Conservation (phyloP, 2,329 filamentous ascomycete species). For the Sporothrix curviconia region DNA sequence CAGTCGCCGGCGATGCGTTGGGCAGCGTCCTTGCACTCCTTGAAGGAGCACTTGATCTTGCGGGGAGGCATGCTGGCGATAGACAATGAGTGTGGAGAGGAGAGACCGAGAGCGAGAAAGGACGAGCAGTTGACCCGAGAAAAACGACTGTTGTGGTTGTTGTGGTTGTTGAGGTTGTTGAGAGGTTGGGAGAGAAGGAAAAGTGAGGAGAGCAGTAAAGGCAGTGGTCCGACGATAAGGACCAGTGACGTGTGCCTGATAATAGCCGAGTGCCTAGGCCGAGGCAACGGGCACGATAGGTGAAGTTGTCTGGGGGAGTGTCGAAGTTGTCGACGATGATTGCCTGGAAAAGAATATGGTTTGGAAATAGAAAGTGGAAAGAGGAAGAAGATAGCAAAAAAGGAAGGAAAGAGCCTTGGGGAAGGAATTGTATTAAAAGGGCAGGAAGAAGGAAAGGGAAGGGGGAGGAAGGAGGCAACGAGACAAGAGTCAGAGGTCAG, state of each 20-base stretch:
- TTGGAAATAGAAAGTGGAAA: neutral
- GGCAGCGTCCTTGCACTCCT: conserved; percentile 79
- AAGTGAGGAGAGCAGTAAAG: neutral
- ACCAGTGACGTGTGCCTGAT: too few species aligned
- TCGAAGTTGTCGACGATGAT: neutral
- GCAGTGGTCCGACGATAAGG: neutral
- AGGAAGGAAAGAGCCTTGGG: neutral
- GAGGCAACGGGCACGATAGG: neutral
- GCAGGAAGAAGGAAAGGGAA: neutral
- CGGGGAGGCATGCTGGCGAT: conserved; percentile 55
- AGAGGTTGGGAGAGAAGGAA: neutral
- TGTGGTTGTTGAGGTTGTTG: too few species aligned
- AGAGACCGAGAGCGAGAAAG: too few species aligned
- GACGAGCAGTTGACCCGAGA: too few species aligned
- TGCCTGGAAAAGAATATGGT: neutral
- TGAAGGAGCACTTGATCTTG: conserved; percentile 80
- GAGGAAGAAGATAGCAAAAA: neutral
- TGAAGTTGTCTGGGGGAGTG: neutral
- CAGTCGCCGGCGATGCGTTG: conserved; percentile 96
- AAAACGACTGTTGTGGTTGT: too few species aligned
- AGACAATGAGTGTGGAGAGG: neutral
- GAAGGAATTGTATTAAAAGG: conserved; percentile 1
- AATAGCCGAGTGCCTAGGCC: too few species aligned
- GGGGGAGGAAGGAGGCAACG: neutral
- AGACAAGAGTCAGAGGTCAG: conserved; percentile 1